Evolutionary conservation across 106 monocot genomes (phyloP).

Genomic region (Cymbidium sinense): DNA sequence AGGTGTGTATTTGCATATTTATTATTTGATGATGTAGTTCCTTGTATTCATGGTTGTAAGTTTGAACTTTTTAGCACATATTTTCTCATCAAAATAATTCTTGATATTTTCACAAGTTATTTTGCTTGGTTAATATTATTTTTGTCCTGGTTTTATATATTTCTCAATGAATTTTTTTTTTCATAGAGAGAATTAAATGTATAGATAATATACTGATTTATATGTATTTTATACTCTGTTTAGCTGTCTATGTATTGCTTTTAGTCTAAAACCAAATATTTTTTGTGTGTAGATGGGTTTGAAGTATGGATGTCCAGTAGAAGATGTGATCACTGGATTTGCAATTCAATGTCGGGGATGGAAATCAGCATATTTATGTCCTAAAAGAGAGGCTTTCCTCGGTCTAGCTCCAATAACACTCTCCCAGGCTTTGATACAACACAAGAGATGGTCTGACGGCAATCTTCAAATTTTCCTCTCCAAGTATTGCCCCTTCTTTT

Average conservation of each 20-base stretch:
- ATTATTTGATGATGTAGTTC: neutral
- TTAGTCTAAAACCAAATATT: neutral
- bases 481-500: slow-evolving; percentile 46
- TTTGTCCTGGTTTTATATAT: too few relatives aligned
- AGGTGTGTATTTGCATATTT: slow-evolving; percentile 8
- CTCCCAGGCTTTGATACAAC: slow-evolving; percentile 42
- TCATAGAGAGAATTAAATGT: too few relatives aligned
- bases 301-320: slow-evolving; percentile 61
- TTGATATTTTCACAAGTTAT: neutral
- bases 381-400: slow-evolving; percentile 37
- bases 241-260: neutral
- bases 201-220: too few relatives aligned
- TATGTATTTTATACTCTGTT: neutral
- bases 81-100: neutral
- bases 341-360: slow-evolving; percentile 73
- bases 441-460: slow-evolving; percentile 71
- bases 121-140: neutral
- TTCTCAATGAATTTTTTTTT: too few relatives aligned
- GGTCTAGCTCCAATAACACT: slow-evolving; percentile 63
- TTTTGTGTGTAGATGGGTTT: slow-evolving; percentile 20
- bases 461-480: slow-evolving; percentile 57
- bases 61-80: too few relatives aligned
- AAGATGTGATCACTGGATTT: slow-evolving; percentile 67
- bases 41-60: too few relatives aligned
- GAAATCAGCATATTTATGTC: slow-evolving; percentile 56